Base-by-base conservation (phyloP, 2,329 filamentous ascomycete species). In the Aplosporella prunicola region DNA sequence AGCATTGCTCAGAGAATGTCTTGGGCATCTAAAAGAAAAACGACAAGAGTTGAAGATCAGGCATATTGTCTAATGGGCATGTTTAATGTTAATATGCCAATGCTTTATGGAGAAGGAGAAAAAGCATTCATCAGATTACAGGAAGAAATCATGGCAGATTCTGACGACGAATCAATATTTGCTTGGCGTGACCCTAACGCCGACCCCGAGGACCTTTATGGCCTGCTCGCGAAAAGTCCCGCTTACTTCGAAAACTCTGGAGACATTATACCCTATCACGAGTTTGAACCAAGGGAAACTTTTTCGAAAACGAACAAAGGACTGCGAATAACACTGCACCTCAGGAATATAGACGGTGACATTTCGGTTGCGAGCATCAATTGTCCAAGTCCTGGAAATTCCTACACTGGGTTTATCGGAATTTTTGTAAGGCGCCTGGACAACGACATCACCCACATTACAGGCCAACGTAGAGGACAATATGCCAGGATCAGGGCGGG, bases 121-220 rank as follows among this genome's bases (percentile, higher is more conserved):
- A 41, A 32, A 11, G 41, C 38, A 10, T 43, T 43, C 23, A 23
- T 32, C 10, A 14, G 41, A 24, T 32, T 43, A 6, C 41, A 43
- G 18, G 24, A 37, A 26, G 41, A 43, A 20, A 41, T 43, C 3
- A 31, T 42, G 24, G 25, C 20, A 16, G 15, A 8, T 5, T 24
- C 23, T 14, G 24, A 40, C 17, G 40, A 39, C 29, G 16, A 39
- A 13, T 33, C 27, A 10, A 22, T 42, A 9, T 42, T 42, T 25
- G 40, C 36, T 7, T 39, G 28, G 29, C n/a, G n/a, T n/a, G n/a
- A n/a, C n/a, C n/a, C n/a, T n/a, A n/a, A n/a, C n/a, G n/a, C n/a
- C n/a, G n/a, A n/a, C n/a, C n/a, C n/a, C n/a, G n/a, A n/a, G n/a
- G n/a, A n/a, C 25, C 15, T 24, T 1, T n/a, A 27, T 15, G 32